phyloP scores from a whole-genome alignment of 257 asterid species.

The Leonotis leonurus region DNA sequence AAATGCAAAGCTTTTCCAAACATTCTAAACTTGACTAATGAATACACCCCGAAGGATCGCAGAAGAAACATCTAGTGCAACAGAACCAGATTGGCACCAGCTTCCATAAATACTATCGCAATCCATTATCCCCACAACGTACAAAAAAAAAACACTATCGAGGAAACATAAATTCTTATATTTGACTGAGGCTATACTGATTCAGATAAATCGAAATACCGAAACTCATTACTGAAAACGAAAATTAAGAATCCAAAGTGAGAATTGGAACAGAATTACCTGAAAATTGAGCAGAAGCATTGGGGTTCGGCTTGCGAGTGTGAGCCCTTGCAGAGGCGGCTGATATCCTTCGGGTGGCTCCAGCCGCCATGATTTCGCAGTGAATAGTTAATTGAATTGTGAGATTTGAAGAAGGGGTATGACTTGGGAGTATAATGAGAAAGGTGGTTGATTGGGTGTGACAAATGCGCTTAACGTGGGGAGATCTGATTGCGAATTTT shows the following conservation, averaged over 20 bases:
- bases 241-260: neutral
- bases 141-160: neutral
- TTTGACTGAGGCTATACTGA: neutral
- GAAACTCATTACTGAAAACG: neutral
- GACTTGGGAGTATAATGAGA: neutral
- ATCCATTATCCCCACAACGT: neutral
- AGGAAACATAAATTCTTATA: neutral
- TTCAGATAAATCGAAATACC: conserved; percentile 1
- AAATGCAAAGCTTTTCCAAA: neutral
- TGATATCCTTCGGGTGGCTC: conserved; percentile 45
- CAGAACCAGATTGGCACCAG: neutral
- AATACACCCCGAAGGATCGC: neutral
- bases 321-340: conserved; percentile 87
- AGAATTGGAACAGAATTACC: conserved; percentile 18
- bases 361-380: conserved; percentile 45
- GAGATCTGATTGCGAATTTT: no score
- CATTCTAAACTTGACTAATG: neutral
- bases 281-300: conserved; percentile 34
- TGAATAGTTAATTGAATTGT: no score
- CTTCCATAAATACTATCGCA: neutral
- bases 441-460: no score
- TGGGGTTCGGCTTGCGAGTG: conserved; percentile 51
- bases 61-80: neutral
- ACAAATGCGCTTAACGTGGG: no score
- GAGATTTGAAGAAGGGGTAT: neutral